phyloP scores from a whole-genome alignment of 176 grass and related monocot species.

The Rhynchospora tenuis region DNA sequence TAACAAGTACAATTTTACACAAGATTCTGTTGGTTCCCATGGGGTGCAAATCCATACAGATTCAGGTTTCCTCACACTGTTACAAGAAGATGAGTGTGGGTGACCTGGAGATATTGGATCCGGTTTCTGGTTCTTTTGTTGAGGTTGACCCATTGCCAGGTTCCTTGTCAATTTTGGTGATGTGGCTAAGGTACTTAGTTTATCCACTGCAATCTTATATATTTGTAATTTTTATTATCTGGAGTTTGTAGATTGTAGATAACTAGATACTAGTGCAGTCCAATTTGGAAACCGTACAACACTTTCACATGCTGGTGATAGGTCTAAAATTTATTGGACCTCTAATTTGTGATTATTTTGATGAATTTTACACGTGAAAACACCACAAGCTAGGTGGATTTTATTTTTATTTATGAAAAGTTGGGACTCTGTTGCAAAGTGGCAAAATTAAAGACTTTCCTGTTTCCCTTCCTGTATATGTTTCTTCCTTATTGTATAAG shows the following conservation, averaged over 20 bases:
- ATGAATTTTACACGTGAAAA: too few relatives aligned
- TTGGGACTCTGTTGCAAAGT: too few relatives aligned
- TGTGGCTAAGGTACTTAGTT: constrained; percentile 46
- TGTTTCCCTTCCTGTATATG: too few relatives aligned
- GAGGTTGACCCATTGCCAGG: constrained; percentile 43
- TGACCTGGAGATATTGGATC: constrained; percentile 66
- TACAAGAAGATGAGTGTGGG: constrained; percentile 84
- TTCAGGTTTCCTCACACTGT: constrained; percentile 69
- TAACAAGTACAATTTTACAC: constrained; percentile 76
- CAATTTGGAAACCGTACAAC: neutral
- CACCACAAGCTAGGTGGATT: neutral
- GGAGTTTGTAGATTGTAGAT: neutral
- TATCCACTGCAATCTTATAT: neutral
- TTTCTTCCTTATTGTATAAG: too few relatives aligned
- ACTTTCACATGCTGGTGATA: neutral
- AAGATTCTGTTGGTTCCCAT: constrained; percentile 44
- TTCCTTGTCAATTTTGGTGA: constrained; percentile 74
- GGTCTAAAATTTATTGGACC: too few relatives aligned
- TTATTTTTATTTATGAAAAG: neutral
- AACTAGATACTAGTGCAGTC: neutral
- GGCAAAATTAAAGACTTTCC: too few relatives aligned
- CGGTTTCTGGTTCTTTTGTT: constrained; percentile 27
- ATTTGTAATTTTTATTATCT: neutral
- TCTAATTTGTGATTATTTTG: too few relatives aligned
- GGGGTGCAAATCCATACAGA: constrained; percentile 82